Conservation (phyloP, 495 filamentous ascomycete species). For the Sporormia fimetaria region DNA sequence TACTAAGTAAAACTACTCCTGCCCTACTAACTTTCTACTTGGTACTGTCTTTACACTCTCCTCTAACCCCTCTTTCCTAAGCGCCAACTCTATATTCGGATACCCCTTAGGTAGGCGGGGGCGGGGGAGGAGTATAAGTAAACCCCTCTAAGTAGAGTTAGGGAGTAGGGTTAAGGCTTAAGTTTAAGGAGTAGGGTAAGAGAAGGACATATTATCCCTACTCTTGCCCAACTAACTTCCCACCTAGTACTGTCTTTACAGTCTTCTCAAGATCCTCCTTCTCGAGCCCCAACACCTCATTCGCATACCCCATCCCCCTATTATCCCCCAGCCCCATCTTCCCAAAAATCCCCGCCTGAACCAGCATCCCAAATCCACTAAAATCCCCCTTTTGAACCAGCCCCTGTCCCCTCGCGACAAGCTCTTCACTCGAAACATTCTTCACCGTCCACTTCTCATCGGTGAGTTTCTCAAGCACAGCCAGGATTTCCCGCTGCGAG, state of each 20-base stretch:
- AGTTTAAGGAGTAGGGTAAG: too few relatives aligned
- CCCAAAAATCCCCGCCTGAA: conserved; percentile 9
- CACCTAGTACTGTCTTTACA: conserved; percentile 14
- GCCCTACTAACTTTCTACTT: too few relatives aligned
- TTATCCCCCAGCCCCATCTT: conserved; percentile 10
- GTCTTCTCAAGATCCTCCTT: conserved; percentile 24
- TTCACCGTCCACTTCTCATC: conserved; percentile 35
- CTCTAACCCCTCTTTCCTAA: too few relatives aligned
- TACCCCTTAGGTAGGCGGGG: too few relatives aligned
- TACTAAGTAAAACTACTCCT: too few relatives aligned
- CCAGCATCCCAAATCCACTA: conserved; percentile 9
- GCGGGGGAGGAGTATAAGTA: too few relatives aligned
- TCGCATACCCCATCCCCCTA: conserved; percentile 8
- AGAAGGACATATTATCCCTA: too few relatives aligned
- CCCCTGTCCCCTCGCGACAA: conserved; percentile 26
- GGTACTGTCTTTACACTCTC: too few relatives aligned
- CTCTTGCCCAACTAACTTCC: conserved; percentile 17
- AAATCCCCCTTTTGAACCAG: conserved; percentile 34
- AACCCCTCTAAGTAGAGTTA: too few relatives aligned
- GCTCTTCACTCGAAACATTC: conserved; percentile 28
- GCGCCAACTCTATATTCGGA: too few relatives aligned
- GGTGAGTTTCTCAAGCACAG: conserved; percentile 35
- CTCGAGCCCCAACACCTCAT: conserved; percentile 23
- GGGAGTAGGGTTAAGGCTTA: too few relatives aligned
- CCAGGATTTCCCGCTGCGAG: conserved; percentile 39